Conservation (phyloP, 495 filamentous ascomycete genomes). For the Aspergillus diversus region DNA sequence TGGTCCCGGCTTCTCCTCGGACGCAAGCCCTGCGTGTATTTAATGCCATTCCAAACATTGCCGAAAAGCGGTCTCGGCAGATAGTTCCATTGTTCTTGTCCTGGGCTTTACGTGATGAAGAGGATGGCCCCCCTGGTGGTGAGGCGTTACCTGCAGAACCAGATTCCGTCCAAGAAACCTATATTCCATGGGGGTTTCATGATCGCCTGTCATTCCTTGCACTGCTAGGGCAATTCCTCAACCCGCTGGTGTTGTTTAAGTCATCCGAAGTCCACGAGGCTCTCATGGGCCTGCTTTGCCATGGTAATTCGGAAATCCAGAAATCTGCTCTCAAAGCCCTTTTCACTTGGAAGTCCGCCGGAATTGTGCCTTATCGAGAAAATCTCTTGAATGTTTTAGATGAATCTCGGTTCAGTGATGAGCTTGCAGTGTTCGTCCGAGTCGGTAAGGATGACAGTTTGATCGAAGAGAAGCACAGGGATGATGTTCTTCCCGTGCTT, state of each 20-base stretch:
- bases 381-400: conserved; percentile 88
- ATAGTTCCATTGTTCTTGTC: conserved; percentile 84
- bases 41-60: conserved; percentile 68
- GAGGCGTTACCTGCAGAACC: conserved; percentile 19
- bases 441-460: conserved; percentile 67
- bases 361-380: conserved; percentile 79
- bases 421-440: conserved; percentile 83
- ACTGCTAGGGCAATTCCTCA: conserved; percentile 82
- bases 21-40: conserved; percentile 81
- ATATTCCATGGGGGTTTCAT: conserved; percentile 58
- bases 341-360: conserved; percentile 81
- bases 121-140: conserved; percentile 44
- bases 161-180: conserved; percentile 21
- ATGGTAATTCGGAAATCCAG: conserved; percentile 89
- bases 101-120: conserved; percentile 64
- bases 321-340: conserved; percentile 82
- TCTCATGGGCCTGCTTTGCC: conserved; percentile 72
- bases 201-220: conserved; percentile 81
- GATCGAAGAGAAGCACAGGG: conserved; percentile 72
- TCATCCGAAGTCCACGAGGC: conserved; percentile 74
- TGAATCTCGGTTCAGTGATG: conserved; percentile 88
- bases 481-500: conserved; percentile 77
- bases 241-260: conserved; percentile 81
- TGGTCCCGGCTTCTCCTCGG: conserved; percentile 56
- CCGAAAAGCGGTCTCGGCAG: conserved; percentile 81